Conservation (phyloP, 208 protist species). For the Plasmodiophora brassicae region DNA sequence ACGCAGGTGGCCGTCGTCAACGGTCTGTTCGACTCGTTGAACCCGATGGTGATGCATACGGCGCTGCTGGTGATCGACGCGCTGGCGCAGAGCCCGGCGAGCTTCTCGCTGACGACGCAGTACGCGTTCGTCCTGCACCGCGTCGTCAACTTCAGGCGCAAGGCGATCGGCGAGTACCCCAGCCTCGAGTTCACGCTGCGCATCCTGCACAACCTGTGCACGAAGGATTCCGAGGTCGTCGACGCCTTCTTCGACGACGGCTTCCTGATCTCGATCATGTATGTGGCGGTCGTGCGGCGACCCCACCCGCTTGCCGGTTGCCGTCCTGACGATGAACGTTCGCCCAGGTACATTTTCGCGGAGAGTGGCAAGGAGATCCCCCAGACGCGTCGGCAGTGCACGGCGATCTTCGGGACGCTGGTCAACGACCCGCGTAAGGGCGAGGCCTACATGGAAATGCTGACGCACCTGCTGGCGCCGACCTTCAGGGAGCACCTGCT, state of each 20-base stretch:
- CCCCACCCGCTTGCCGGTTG: neutral
- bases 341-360: neutral
- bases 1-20: neutral
- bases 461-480: neutral
- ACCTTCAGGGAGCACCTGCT: neutral
- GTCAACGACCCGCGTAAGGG: neutral
- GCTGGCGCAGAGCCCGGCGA: neutral
- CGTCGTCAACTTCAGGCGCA: neutral
- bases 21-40: neutral
- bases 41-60: neutral
- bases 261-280: neutral
- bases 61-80: neutral
- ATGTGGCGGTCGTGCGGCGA: no score
- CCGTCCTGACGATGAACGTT: neutral
- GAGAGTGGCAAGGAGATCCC: neutral
- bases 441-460: slow-evolving; percentile 23
- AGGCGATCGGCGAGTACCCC: neutral
- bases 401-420: neutral
- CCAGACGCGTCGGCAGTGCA: neutral
- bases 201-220: neutral
- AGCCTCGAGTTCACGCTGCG: neutral
- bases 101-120: neutral
- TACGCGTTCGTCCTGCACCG: slow-evolving; percentile 15
- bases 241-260: slow-evolving; percentile 17
- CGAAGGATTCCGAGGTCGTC: neutral